A percentile compares a stretch with the other conserved stretches of the same genome.
Conservation (phyloP, 1,284 basidiomycete genomes). For the Ganoderma boninense region DNA sequence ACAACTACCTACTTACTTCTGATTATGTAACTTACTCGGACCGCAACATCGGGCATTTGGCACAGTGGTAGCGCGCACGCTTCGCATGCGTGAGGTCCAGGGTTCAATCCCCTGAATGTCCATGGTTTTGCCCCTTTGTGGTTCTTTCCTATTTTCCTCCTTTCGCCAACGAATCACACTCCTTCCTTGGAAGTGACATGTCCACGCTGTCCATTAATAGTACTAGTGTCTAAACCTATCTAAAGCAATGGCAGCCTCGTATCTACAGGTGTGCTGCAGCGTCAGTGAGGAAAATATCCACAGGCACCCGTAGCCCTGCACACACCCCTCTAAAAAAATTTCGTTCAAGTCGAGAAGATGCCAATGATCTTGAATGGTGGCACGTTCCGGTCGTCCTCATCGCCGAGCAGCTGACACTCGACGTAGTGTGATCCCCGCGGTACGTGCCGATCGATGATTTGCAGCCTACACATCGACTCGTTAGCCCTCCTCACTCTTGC, state of each 20-base stretch:
- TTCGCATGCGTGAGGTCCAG: slow-evolving; percentile 47
- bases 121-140: too few relatives aligned
- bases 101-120: slow-evolving; percentile 45
- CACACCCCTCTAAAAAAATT: neutral
- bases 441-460: slow-evolving; percentile 83
- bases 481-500: slow-evolving; percentile 11
- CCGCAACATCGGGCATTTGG: slow-evolving; percentile 21
- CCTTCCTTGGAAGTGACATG: neutral
- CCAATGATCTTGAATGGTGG: slow-evolving; percentile 88
- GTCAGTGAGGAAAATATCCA: neutral
- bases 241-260: neutral
- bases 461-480: slow-evolving; percentile 54
- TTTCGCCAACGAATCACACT: neutral
- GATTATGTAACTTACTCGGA: too few relatives aligned
- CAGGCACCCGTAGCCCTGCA: neutral
- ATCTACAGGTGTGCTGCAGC: neutral
- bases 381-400: slow-evolving; percentile 74
- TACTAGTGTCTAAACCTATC: neutral
- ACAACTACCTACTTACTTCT: too few relatives aligned
- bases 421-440: slow-evolving; percentile 84
- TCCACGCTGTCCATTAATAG: neutral
- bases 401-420: slow-evolving; percentile 83
- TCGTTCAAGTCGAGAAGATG: slow-evolving; percentile 71
- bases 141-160: too few relatives aligned
- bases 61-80: slow-evolving; percentile 45